Percentiles rank a stretch among this genome's conserved stretches.
Conservation (phyloP, 371 early-diverging fungal genomes). For the Lichtheimia ornata region DNA sequence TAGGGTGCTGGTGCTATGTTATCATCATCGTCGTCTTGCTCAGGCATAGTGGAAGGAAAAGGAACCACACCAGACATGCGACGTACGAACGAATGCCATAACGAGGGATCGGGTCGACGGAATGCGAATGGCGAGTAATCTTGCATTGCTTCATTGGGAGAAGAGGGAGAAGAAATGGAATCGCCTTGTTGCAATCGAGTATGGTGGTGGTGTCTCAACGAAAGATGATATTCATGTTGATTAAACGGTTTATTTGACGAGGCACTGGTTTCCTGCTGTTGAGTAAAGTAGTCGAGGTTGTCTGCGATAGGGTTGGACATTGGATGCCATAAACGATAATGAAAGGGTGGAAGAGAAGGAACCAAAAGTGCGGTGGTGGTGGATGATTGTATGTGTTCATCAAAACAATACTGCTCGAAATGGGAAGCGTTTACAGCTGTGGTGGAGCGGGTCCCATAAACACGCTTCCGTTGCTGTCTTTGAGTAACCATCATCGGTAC, state of each 20-base stretch:
- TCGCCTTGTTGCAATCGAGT: background rate
- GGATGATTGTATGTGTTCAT: background rate
- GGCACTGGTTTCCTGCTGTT: background rate
- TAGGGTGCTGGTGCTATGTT: constrained; percentile 9
- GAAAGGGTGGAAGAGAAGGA: constrained; percentile 2
- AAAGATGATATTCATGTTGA: constrained; percentile 8
- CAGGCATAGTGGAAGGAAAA: constrained; percentile 23
- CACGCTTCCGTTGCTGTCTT: too few species aligned
- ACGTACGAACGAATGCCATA: constrained; percentile 36
- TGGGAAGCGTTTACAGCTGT: background rate
- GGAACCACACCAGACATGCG: constrained; percentile 35
- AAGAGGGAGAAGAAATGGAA: too few species aligned
- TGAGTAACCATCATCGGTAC: too few species aligned
- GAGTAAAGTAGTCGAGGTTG: constrained; percentile 18
- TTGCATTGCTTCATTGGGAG: too few species aligned
- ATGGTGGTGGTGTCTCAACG: background rate
- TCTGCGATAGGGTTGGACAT: constrained; percentile 27
- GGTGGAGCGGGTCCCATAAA: too few species aligned
- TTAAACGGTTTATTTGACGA: background rate
- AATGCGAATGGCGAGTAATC: background rate
- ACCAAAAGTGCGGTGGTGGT: background rate
- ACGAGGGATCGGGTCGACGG: background rate
- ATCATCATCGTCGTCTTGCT: constrained; percentile 15
- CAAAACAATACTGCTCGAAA: background rate
- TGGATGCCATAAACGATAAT: background rate